A percentile compares a stretch with the other conserved stretches of the same genome.
These are phyloP conservation scores for Pseudonectria foliicola DNA, from an alignment of 2,329 filamentous ascomycete species.

Conservation along the genomic window DNA sequence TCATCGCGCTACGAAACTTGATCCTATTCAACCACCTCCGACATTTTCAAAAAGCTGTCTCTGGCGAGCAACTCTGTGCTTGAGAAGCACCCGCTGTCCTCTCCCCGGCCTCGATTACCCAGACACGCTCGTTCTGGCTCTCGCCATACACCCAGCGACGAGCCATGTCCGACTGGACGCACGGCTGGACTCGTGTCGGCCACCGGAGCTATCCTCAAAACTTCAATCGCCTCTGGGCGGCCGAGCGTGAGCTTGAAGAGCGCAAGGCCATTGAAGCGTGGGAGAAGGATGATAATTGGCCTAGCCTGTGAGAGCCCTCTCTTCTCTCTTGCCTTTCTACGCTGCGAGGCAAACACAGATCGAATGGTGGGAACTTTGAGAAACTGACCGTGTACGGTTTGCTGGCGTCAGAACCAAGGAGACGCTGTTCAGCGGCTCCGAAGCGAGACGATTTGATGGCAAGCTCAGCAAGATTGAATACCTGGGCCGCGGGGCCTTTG, in stretches of 20 bases:
- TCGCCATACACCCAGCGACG: not conserved
- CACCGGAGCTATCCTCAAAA: conserved; percentile 15
- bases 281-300: conserved; percentile 28
- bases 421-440: conserved; percentile 22
- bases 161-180: conserved; percentile 23
- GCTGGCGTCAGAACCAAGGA: conserved; percentile 19
- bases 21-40: no score
- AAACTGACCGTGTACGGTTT: conserved; percentile 3
- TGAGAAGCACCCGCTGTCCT: no score
- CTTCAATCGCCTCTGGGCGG: conserved; percentile 18
- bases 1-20: no score
- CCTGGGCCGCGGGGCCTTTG: conserved; percentile 38
- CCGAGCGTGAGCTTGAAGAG: conserved; percentile 24
- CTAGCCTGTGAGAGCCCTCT: conserved; percentile 22
- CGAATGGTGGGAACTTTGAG: no score
- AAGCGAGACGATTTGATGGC: conserved; percentile 28
- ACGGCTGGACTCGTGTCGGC: conserved; percentile 28
- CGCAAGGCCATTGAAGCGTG: conserved; percentile 24
- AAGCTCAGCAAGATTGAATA: conserved; percentile 25
- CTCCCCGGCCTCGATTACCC: no score
- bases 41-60: no score
- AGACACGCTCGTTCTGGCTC: no score
- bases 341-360: no score
- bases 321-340: not conserved
- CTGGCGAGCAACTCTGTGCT: no score